A percentile compares a stretch with the other conserved stretches of the same genome.
phyloP scores from a whole-genome alignment of 2,329 filamentous ascomycete genomes.

The Ceratocystis huliohia region DNA sequence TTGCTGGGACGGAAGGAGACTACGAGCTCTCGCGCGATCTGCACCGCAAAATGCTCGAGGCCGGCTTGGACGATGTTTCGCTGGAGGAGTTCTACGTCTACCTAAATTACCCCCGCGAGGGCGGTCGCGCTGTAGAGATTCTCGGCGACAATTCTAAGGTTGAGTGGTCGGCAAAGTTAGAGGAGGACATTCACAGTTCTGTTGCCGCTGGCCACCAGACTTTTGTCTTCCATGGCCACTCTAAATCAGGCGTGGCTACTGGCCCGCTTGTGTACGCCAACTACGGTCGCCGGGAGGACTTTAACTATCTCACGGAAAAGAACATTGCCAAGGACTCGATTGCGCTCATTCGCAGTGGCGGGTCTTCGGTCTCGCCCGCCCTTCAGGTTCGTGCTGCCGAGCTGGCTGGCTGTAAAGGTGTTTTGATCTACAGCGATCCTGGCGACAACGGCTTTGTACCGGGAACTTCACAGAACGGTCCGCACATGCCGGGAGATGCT shows the following conservation, averaged over 20 bases:
- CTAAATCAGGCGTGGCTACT: conserved; percentile 70
- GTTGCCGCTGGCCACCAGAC: conserved; percentile 55
- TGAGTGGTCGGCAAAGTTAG: conserved; percentile 67
- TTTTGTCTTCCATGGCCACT: conserved; percentile 75
- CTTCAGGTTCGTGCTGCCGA: conserved; percentile 87
- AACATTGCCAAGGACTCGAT: conserved; percentile 67
- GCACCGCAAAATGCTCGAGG: conserved; percentile 58
- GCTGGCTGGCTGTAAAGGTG: conserved; percentile 70
- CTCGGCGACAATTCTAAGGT: conserved; percentile 51
- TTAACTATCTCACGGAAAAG: conserved; percentile 54
- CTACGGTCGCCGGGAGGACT: conserved; percentile 77
- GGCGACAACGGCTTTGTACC: conserved; percentile 66
- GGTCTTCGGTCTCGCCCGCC: conserved; percentile 56
- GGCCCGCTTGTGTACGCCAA: conserved; percentile 87
- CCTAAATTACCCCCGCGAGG: conserved; percentile 73
- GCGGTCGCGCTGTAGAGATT: conserved; percentile 70
- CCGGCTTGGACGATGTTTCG: conserved; percentile 60
- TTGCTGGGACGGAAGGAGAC: conserved; percentile 90
- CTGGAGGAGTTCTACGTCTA: conserved; percentile 79
- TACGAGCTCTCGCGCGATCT: conserved; percentile 76
- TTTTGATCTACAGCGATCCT: conserved; percentile 86
- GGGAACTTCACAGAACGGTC: conserved; percentile 64
- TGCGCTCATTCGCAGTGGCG: conserved; percentile 69
- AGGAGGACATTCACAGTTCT: conserved; percentile 56
- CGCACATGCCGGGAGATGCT: conserved; percentile 67